Evolutionary conservation across 139 green algal species (phyloP), one percentile per base, ranked within the genome.

Genomic region (Protoeuglena noctilucae): DNA sequence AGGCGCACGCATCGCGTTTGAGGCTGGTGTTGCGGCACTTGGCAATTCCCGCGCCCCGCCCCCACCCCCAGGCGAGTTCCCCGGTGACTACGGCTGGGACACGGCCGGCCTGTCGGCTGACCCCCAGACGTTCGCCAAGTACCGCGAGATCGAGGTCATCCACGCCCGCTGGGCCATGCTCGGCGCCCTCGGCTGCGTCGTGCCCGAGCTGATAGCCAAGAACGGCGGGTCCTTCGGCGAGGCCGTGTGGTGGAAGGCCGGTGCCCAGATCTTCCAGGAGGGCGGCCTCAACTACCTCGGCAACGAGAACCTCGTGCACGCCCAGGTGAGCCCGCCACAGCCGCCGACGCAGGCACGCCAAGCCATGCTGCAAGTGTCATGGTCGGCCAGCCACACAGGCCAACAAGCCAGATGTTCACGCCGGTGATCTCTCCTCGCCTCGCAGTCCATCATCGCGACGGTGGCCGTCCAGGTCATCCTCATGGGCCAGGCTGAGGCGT

Each of bases 91-190:
- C 62, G 85, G 86, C 70, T 94, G 83, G 84, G 86, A 95, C 75
- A 92, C 86, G 57, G 82, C 80, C 40, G 84, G 87, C 56, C 82
- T 95, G 58, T 93, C 84, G 28, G 82, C 85, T 40, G 85, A 95
- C 84, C 86, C 86, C 46, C 80, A 86, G 74, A 87, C 75, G 69
- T 90, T 87, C 45, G 54, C 73, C 34, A 66, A 74, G 61, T 94
- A 94, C 79, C 77, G 90, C 56, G 85, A 95, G 80, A 58, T 86
- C 48, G 90, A 98, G 81, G 57, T 98, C 40, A 93, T 97, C 72
- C 90, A 97, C 76, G 83, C 82, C 14, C 78, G 90, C 62, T 98
- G 91, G 91, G 90, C 89, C 29, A 93, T 97, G 83, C 80, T 97
- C 6, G 89, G 86, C 45, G 77, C 79, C 26, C 71, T 93, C 30